Evolutionary conservation across 805 yeast genomes (phyloP).

Genomic region (Kurtzmaniella cleridarum): DNA sequence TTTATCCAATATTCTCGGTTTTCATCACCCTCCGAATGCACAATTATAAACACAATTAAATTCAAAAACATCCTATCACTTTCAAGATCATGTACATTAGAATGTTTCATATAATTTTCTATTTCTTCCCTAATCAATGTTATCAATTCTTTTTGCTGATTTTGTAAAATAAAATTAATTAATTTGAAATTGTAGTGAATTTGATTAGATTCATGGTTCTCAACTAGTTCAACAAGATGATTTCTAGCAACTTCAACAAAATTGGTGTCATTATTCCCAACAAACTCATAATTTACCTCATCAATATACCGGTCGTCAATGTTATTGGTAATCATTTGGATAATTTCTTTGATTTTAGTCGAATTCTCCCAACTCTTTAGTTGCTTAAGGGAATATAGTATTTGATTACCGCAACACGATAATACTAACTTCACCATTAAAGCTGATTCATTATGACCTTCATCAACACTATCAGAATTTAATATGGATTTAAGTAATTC

Average conservation of each 20-base stretch:
- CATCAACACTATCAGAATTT: conserved; percentile 6
- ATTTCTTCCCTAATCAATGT: conserved; percentile 1
- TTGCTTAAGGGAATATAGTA: conserved; percentile 11
- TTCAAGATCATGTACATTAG: not conserved
- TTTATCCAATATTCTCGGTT: not conserved
- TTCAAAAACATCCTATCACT: not conserved
- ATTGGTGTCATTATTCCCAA: not conserved
- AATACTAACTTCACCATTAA: conserved; percentile 20
- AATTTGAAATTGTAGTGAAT: conserved; percentile 1
- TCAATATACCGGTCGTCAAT: conserved; percentile 8
- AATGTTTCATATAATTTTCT: not conserved
- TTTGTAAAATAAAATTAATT: not conserved
- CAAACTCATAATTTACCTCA: not conserved
- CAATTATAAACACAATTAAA: conserved; percentile 1
- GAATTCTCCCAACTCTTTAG: conserved; percentile 9
- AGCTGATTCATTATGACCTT: conserved; percentile 11
- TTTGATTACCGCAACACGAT: conserved; percentile 15
- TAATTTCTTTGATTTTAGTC: conserved; percentile 10
- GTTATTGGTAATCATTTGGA: conserved; percentile 6
- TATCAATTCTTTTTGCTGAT: not conserved
- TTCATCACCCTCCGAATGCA: not conserved
- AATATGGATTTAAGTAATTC: conserved; percentile 21
- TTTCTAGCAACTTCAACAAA: not conserved
- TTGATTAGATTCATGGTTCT: not conserved
- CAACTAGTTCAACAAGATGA: not conserved